Conservation (phyloP, 192 early-diverging fungal genomes). For the Backusella morwellensis region DNA sequence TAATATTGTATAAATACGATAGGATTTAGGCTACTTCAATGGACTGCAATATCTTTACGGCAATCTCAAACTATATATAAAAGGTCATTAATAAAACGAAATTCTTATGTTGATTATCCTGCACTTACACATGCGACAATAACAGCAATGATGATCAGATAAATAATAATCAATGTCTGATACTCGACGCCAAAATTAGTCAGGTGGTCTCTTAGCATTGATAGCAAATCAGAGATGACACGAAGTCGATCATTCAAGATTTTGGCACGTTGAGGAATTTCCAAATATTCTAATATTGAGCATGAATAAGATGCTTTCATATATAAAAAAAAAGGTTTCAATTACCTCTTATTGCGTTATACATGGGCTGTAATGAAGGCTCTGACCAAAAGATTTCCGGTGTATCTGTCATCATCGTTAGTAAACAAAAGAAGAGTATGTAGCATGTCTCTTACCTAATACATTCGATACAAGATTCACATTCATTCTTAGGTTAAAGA, state of each 20-base stretch:
- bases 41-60: constrained; percentile 32
- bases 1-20: no score
- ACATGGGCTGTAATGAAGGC: constrained; percentile 70
- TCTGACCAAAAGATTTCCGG: constrained; percentile 86
- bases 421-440: not conserved
- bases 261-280: constrained; percentile 60
- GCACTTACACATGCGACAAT: constrained; percentile 38
- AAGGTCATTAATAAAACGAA: not conserved
- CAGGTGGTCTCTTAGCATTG: constrained; percentile 62
- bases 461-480: constrained; percentile 84
- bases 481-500: constrained; percentile 77
- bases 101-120: not conserved
- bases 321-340: not conserved
- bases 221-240: constrained; percentile 59
- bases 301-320: not conserved
- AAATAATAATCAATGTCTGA: constrained; percentile 64
- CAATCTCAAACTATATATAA: constrained; percentile 23
- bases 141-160: constrained; percentile 47
- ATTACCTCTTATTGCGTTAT: constrained; percentile 69
- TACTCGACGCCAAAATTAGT: constrained; percentile 53
- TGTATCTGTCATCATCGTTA: constrained; percentile 43
- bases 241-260: constrained; percentile 56
- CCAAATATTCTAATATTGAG: constrained; percentile 55
- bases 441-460: constrained; percentile 45
- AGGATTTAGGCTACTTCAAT: constrained; percentile 13